phyloP scores from a whole-genome alignment of 164 flowering plant species.

The Chimonanthus praecox region DNA sequence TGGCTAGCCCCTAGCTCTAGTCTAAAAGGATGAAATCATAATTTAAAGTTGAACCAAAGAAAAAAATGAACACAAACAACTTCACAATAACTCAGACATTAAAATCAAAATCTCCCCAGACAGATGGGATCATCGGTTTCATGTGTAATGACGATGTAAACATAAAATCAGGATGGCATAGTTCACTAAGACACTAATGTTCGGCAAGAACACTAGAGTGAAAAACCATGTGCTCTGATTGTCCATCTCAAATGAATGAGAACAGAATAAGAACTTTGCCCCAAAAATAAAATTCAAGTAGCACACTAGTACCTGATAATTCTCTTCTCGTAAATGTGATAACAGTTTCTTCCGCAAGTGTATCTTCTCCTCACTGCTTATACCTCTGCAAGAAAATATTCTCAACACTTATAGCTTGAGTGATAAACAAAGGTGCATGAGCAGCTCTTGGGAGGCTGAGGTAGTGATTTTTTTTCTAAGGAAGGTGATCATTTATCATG shows the following conservation, averaged over 20 bases:
- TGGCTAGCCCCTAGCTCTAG: not conserved
- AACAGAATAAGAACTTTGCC: not conserved
- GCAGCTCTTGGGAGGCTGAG: not conserved
- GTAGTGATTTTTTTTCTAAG: no score
- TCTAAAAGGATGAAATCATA: not conserved
- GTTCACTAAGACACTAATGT: not conserved
- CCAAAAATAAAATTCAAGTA: conserved; percentile 5
- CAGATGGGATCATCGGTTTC: not conserved
- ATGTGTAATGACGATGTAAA: not conserved
- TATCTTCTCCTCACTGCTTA: conserved; percentile 78
- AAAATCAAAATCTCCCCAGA: not conserved
- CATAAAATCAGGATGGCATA: not conserved
- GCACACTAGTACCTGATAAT: conserved; percentile 53
- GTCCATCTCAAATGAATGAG: not conserved
- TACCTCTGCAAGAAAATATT: conserved; percentile 50
- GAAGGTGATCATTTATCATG: no score
- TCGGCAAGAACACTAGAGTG: not conserved
- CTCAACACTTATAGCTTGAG: not conserved
- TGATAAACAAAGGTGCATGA: not conserved
- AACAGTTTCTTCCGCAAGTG: conserved; percentile 71
- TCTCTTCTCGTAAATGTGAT: conserved; percentile 79
- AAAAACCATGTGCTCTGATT: not conserved
- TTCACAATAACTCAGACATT: not conserved
- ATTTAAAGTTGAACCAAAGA: not conserved
- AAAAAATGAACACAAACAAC: not conserved